These are phyloP conservation scores for Corchorus capsularis DNA, from an alignment of 345 rosid species.

Conservation along the genomic window DNA sequence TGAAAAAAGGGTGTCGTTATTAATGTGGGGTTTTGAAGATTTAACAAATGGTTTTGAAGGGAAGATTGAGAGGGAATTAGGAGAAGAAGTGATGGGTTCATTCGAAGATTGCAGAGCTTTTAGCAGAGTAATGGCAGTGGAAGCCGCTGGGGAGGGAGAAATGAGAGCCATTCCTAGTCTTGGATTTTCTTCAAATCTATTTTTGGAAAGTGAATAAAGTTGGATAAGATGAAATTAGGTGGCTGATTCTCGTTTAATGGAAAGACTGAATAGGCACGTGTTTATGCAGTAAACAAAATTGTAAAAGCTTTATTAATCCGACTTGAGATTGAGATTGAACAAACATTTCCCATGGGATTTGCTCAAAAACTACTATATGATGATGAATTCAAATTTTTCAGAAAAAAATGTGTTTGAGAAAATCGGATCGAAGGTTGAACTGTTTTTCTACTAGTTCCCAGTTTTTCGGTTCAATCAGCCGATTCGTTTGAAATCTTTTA, in stretches of 20 bases:
- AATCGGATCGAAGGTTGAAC: too few species aligned
- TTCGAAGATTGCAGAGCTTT: conserved; percentile 17
- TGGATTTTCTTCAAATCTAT: not conserved
- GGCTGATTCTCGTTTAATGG: not conserved
- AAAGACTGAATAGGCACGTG: not conserved
- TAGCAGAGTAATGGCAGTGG: conserved; percentile 1
- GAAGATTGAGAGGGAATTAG: conserved; percentile 9
- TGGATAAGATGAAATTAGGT: conserved; percentile 12
- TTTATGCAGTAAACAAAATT: too few species aligned
- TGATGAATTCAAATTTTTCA: too few species aligned
- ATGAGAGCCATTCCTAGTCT: conserved; percentile 17
- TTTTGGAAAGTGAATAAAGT: not conserved
- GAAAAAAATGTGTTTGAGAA: too few species aligned
- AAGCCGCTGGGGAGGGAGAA: conserved; percentile 27
- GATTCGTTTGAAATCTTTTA: too few species aligned
- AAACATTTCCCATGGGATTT: too few species aligned
- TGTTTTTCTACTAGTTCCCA: too few species aligned
- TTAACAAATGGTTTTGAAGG: conserved; percentile 7
- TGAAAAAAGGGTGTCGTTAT: conserved; percentile 26
- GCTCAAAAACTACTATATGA: too few species aligned
- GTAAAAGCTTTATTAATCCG: too few species aligned
- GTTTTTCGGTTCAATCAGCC: too few species aligned
- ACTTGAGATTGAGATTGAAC: too few species aligned
- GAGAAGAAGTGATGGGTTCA: conserved; percentile 20
- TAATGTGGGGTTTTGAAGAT: conserved; percentile 23